Evolutionary conservation across 1,284 basidiomycete genomes (phyloP).

Genomic region (Ustilago xerochloae): DNA sequence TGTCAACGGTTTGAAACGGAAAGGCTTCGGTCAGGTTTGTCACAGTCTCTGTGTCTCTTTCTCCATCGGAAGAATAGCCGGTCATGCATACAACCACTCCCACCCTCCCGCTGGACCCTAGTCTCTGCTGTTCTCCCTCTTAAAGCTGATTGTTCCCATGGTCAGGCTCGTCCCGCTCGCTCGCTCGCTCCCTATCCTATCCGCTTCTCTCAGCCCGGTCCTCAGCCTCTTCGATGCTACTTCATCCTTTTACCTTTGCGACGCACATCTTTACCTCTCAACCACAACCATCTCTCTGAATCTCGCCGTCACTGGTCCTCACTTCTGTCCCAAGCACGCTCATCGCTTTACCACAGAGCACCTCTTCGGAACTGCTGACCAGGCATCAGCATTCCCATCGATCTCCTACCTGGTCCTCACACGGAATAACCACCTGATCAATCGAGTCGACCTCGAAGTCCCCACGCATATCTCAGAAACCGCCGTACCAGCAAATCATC

Average conservation of each 20-base stretch:
- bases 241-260: too few relatives aligned
- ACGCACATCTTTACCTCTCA: too few relatives aligned
- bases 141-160: too few relatives aligned
- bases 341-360: background rate
- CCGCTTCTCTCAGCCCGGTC: background rate
- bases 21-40: background rate
- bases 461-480: too few relatives aligned
- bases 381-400: too few relatives aligned
- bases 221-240: background rate
- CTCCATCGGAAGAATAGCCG: conserved; percentile 16
- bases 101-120: background rate
- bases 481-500: too few relatives aligned
- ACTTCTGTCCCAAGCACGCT: background rate
- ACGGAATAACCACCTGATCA: too few relatives aligned
- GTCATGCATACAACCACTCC: conserved; percentile 1
- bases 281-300: background rate
- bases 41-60: too few relatives aligned
- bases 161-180: background rate
- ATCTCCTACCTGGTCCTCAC: too few relatives aligned
- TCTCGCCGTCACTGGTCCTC: background rate
- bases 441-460: too few relatives aligned
- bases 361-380: background rate
- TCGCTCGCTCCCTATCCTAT: background rate
- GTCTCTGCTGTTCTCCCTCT: background rate
- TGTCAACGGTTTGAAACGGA: background rate